Conservation (phyloP, 1,284 basidiomycete genomes). For the Ganoderma lucidum region DNA sequence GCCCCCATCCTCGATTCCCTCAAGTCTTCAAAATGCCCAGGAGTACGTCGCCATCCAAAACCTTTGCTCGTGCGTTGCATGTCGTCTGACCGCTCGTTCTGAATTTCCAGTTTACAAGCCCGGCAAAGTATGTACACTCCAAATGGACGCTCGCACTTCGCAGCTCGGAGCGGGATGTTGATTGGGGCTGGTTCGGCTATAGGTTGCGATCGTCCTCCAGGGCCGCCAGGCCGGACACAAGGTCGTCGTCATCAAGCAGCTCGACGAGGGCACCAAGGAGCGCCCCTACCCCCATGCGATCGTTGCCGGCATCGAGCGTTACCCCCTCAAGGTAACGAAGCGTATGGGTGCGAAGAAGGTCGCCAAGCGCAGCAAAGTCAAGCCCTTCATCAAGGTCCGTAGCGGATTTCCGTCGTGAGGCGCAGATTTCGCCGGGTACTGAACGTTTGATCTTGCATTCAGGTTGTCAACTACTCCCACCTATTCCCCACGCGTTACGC, state of each 20-base stretch:
- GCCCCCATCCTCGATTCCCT: slow-evolving; percentile 38
- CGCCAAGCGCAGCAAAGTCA: slow-evolving; percentile 90
- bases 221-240: slow-evolving; percentile 97
- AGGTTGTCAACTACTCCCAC: slow-evolving; percentile 96
- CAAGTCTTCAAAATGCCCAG: slow-evolving; percentile 69
- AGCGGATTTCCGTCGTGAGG: background rate
- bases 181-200: background rate
- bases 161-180: background rate
- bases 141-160: background rate
- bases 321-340: slow-evolving; percentile 95
- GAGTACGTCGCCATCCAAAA: slow-evolving; percentile 49
- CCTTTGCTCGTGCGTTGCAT: background rate
- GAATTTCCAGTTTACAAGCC: slow-evolving; percentile 88
- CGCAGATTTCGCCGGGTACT: background rate
- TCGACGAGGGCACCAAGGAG: slow-evolving; percentile 90
- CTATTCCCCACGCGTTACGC: slow-evolving; percentile 98
- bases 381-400: slow-evolving; percentile 97
- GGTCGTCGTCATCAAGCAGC: slow-evolving; percentile 90
- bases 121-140: slow-evolving; percentile 81
- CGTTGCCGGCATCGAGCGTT: slow-evolving; percentile 95
- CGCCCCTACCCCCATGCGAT: slow-evolving; percentile 95
- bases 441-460: background rate
- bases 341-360: slow-evolving; percentile 97
- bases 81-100: slow-evolving; percentile 40
- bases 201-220: slow-evolving; percentile 95